phyloP scores from a whole-genome alignment of 2,329 filamentous ascomycete genomes.

The Cytospora piceae region DNA sequence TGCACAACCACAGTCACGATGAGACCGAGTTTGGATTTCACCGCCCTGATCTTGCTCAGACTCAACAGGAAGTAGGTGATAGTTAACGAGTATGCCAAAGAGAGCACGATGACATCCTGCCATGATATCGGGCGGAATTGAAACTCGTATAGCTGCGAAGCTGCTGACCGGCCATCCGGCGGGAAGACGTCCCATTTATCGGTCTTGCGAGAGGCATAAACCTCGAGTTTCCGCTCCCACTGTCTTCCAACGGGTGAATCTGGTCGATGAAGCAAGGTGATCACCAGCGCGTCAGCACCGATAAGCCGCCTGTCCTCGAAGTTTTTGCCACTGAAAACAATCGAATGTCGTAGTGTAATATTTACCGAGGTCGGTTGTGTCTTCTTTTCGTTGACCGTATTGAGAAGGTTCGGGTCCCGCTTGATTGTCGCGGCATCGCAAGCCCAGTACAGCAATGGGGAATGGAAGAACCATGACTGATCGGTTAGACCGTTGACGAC shows the following conservation, averaged over 20 bases:
- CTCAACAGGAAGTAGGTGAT: slow-evolving; percentile 68
- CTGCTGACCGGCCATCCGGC: slow-evolving; percentile 54
- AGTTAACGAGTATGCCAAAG: slow-evolving; percentile 66
- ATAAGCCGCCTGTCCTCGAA: slow-evolving; percentile 70
- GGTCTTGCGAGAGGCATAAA: slow-evolving; percentile 53
- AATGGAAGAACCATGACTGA: slow-evolving; percentile 77
- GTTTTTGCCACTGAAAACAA: slow-evolving; percentile 80
- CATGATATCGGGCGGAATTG: slow-evolving; percentile 74
- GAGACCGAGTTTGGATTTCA: slow-evolving; percentile 76
- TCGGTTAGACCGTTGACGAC: slow-evolving; percentile 63
- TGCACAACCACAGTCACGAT: slow-evolving; percentile 72
- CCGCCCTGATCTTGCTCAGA: slow-evolving; percentile 70
- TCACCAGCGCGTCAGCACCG: slow-evolving; percentile 77
- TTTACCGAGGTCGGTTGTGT: slow-evolving; percentile 69
- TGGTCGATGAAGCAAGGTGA: slow-evolving; percentile 72
- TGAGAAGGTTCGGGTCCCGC: slow-evolving; percentile 64
- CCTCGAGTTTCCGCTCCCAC: slow-evolving; percentile 65
- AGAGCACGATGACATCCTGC: slow-evolving; percentile 66
- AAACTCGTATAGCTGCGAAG: slow-evolving; percentile 74
- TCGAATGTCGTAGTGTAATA: slow-evolving; percentile 74
- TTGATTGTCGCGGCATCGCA: slow-evolving; percentile 64
- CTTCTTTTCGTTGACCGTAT: slow-evolving; percentile 70
- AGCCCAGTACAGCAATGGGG: slow-evolving; percentile 81
- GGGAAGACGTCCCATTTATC: slow-evolving; percentile 70
- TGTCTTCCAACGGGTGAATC: slow-evolving; percentile 65